Base-by-base conservation (phyloP, 257 asterid species). In the Gentiana straminea region DNA sequence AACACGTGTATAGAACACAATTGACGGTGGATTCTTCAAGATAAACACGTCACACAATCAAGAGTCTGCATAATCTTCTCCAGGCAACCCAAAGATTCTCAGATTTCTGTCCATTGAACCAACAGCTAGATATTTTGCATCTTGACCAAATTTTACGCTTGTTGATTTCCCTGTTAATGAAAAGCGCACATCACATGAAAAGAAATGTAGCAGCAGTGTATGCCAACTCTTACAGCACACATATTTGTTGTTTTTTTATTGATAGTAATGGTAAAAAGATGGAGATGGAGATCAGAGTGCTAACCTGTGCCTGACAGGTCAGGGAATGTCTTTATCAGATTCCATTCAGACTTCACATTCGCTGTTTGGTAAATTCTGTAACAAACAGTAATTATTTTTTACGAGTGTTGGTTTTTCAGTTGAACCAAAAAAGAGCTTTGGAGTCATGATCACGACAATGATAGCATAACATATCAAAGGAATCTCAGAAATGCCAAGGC, bases 251-350 rank as follows among this genome's bases (percentile, higher is more conserved):
- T 6, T 33, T 12, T 12, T 11, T 11, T 13, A 5, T 34, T 58
- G 50, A 24, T 36, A 56, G 3, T 24, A 24, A 37, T 10, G 62
- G 1, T 5, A 37, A 58, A 45, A 33, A 63, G 49, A 48, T 57
- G 39, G 12, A 63, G 49, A 48, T 57, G 39, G 12, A 32, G 61
- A 45, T 65, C 5, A 58, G 50, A 64, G 62, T 57, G 60, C 35
- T 33, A 13, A 90, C 98, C 98, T 77, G 95, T 86, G 69, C 98
- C 98, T 47, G 98, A 91, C 78, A 91, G 78, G 80, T 91, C 96
- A 0, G 98, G 98, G 71, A 91, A 79, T 56, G 95, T 91, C 71
- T 87, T 91, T 75, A 91, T 67, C 77, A 72, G 68, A 73, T 75
- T 84, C 98, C 98, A 91, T 50, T 91, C 98, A 8, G 94, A 74